Base-by-base conservation (phyloP, 176 grass and related monocot species). In the Triticum turgidum region DNA sequence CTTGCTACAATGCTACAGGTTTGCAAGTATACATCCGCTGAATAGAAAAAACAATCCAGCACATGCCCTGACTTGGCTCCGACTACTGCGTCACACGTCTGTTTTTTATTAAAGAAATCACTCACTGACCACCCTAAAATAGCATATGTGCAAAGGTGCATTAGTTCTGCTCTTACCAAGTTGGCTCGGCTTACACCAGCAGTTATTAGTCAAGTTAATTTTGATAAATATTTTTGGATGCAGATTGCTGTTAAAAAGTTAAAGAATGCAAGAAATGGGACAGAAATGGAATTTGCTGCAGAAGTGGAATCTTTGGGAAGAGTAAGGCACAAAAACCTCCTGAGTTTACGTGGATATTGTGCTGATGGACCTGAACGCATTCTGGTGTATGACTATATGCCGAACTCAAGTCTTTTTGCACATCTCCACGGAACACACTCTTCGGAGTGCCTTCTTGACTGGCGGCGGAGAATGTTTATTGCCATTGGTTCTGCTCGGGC, bases 181-280 rank as follows among this genome's bases (percentile, higher is more conserved):
- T 64, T 78, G 5, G 0, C 52, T 84, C 33, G 9, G 54, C 29
- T 80, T 41, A 76, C n/a, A 56, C 5, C 10, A 42, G 21, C 33
- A 24, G 10, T 39, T 82, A 7, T 66, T 41, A 64, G 8, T 59
- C 29, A 12, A n/a, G 51, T 72, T 21, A 51, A 69, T 38, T 88
- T 75, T 71, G 64, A 68, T 64, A 76, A 52, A 82, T 88, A 10
- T 79, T 77, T 81, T 65, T 83, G 37, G 5, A 54, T 83, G 17
- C 44, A 97, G 94, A 97, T 97, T 77, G 94, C 92, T 82, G 92
- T 97, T 59, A 97, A 94, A 69, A 92, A 82, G 49, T 83, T 97
- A 58, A 97, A 91, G 83, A 80, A 89, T 78, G 56, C 77, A 42
- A 89, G 76, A 80, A 87, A 81, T 77, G 86, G 84, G 27, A 85